These are phyloP conservation scores for Wickerhamomyces sydowiorum DNA, from an alignment of 805 yeast genomes.

Conservation along the genomic window DNA sequence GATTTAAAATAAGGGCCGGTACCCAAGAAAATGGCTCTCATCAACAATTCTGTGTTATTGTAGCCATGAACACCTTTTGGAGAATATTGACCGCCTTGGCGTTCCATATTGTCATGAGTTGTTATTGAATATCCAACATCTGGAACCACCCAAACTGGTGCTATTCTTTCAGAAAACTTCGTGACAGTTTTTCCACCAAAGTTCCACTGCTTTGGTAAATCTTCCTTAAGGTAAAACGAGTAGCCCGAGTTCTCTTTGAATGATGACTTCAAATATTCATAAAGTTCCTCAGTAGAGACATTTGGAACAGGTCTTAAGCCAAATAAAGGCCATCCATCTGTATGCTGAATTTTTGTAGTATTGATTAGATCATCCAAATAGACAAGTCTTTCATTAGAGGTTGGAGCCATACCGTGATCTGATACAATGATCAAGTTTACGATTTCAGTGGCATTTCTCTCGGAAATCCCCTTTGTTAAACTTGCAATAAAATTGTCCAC, in stretches of 20 bases:
- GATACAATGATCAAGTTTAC: constrained; percentile 77
- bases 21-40: constrained; percentile 80
- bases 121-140: constrained; percentile 73
- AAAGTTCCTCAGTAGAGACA: constrained; percentile 38
- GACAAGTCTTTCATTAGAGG: constrained; percentile 61
- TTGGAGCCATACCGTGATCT: constrained; percentile 94
- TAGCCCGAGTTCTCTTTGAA: constrained; percentile 31
- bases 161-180: constrained; percentile 53
- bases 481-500: constrained; percentile 63
- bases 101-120: constrained; percentile 50
- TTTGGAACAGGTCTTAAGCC: constrained; percentile 59
- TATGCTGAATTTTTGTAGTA: constrained; percentile 44
- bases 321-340: constrained; percentile 83
- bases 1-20: constrained; percentile 69
- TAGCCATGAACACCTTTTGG: constrained; percentile 78
- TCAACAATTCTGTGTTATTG: constrained; percentile 65
- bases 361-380: constrained; percentile 70
- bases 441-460: constrained; percentile 54
- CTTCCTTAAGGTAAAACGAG: constrained; percentile 46
- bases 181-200: constrained; percentile 22
- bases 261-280: constrained; percentile 32
- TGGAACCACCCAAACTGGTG: constrained; percentile 85
- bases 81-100: constrained; percentile 15
- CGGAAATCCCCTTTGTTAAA: constrained; percentile 39
- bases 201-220: constrained; percentile 36